phyloP scores from a whole-genome alignment of 2,329 filamentous ascomycete genomes.

The Beauveria sp. region DNA sequence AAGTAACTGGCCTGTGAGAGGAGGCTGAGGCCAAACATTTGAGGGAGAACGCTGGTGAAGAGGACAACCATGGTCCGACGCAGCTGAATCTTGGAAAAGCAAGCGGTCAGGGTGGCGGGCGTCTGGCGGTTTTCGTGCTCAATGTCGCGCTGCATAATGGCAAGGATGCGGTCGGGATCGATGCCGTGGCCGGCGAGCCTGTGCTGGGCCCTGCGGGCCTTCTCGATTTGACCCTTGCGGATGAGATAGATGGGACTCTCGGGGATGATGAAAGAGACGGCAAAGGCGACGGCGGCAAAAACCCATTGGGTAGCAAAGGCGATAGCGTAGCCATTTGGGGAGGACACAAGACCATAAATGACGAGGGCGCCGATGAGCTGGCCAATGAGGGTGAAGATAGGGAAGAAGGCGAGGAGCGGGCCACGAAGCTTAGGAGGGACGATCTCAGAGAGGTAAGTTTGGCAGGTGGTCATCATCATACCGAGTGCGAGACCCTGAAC shows the following conservation, averaged over 20 bases:
- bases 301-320: conserved; percentile 38
- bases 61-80: conserved; percentile 34
- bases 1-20: conserved; percentile 36
- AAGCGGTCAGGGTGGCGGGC: conserved; percentile 31
- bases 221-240: conserved; percentile 28
- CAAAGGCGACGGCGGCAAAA: conserved; percentile 33
- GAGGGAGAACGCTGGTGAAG: conserved; percentile 34
- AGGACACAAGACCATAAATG: conserved; percentile 26
- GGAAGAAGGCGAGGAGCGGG: conserved; percentile 40
- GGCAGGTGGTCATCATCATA: conserved; percentile 32
- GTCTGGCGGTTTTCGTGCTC: conserved; percentile 29
- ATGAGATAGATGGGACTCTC: conserved; percentile 45
- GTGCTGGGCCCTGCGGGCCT: conserved; percentile 38
- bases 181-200: conserved; percentile 37
- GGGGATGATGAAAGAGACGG: conserved; percentile 37
- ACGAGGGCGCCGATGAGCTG: conserved; percentile 38
- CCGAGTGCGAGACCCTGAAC: conserved; percentile 38
- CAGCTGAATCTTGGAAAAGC: conserved; percentile 36
- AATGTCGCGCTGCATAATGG: conserved; percentile 40
- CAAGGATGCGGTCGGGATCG: conserved; percentile 32
- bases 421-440: conserved; percentile 37
- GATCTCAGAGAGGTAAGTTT: conserved; percentile 46
- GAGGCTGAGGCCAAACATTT: conserved; percentile 37
- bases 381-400: conserved; percentile 40
- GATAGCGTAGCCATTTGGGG: conserved; percentile 29